Evolutionary conservation across 2,329 filamentous ascomycete genomes (phyloP).

Genomic region (Colletotrichum plurivorum): DNA sequence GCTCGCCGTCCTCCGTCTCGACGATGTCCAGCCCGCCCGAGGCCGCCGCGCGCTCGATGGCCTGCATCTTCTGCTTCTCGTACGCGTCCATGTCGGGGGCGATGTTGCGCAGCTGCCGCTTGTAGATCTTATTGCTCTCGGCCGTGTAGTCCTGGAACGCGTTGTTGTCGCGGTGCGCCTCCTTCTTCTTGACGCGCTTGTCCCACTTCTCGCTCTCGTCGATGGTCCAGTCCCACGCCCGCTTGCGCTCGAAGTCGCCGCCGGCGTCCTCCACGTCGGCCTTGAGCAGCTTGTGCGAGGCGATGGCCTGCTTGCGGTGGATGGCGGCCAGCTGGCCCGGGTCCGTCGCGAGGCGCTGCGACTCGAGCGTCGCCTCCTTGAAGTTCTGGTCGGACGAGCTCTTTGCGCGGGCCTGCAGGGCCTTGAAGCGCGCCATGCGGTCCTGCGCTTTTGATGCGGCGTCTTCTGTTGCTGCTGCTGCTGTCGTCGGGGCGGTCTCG

Average conservation of each 20-base stretch:
- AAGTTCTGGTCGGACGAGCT: conserved; percentile 80
- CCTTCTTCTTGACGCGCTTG: conserved; percentile 88
- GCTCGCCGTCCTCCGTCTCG: conserved; percentile 93
- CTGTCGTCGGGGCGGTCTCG: conserved; percentile 28
- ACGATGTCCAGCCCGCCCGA: conserved; percentile 91
- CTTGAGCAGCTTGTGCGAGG: conserved; percentile 93
- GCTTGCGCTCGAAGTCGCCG: conserved; percentile 96
- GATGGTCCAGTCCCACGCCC: conserved; percentile 98
- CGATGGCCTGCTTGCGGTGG: conserved; percentile 88
- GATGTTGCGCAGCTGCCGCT: conserved; percentile 86
- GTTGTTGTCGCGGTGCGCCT: conserved; percentile 83
- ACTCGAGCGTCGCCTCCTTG: conserved; percentile 87
- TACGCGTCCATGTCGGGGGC: conserved; percentile 86
- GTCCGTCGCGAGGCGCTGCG: conserved; percentile 83
- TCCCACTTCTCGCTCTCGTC: conserved; percentile 98
- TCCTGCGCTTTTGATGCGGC: conserved; percentile 70
- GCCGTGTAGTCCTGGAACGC: conserved; percentile 91
- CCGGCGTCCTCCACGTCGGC: conserved; percentile 88
- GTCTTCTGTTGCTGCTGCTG: conserved; percentile 38
- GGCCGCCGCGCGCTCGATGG: conserved; percentile 87
- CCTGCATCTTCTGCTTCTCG: conserved; percentile 86
- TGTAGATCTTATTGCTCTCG: conserved; percentile 94
- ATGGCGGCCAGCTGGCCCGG: conserved; percentile 82
- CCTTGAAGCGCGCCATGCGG: conserved; percentile 86
- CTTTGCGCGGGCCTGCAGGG: conserved; percentile 86